Evolutionary conservation across 2,329 filamentous ascomycete species (phyloP).

Genomic region (Penicillium polonicum): DNA sequence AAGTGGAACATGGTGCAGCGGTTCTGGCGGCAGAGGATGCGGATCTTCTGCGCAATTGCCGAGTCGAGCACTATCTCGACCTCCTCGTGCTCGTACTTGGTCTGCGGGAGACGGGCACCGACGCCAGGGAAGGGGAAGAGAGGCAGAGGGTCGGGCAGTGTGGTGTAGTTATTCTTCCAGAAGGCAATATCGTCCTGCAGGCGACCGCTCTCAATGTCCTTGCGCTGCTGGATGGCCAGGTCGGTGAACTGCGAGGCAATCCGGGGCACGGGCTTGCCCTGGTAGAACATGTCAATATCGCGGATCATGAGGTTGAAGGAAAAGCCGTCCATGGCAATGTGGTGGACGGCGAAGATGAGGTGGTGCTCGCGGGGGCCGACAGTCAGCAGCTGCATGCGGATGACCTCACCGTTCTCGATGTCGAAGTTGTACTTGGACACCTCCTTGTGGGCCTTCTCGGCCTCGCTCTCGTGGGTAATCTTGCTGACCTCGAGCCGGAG

Average conservation of each 20-base stretch:
- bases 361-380: neutral
- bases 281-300: neutral
- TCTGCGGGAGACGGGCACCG: neutral
- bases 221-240: neutral
- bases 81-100: neutral
- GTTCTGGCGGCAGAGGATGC: neutral
- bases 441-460: neutral
- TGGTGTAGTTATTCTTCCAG: neutral
- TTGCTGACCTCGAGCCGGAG: neutral
- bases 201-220: neutral
- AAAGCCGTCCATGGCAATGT: neutral
- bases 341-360: neutral
- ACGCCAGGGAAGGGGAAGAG: neutral
- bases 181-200: neutral
- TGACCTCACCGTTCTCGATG: neutral
- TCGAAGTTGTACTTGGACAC: neutral
- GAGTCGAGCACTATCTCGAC: neutral
- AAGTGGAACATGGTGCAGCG: neutral
- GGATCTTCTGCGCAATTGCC: neutral
- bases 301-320: neutral
- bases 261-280: neutral
- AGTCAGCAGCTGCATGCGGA: neutral
- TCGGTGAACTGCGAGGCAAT: neutral
- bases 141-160: neutral
- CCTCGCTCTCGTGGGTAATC: neutral